A percentile compares a stretch with the other conserved stretches of the same genome.
These are phyloP conservation scores for Avena eriantha DNA, from an alignment of 176 grass and related monocot species.

Conservation along the genomic window DNA sequence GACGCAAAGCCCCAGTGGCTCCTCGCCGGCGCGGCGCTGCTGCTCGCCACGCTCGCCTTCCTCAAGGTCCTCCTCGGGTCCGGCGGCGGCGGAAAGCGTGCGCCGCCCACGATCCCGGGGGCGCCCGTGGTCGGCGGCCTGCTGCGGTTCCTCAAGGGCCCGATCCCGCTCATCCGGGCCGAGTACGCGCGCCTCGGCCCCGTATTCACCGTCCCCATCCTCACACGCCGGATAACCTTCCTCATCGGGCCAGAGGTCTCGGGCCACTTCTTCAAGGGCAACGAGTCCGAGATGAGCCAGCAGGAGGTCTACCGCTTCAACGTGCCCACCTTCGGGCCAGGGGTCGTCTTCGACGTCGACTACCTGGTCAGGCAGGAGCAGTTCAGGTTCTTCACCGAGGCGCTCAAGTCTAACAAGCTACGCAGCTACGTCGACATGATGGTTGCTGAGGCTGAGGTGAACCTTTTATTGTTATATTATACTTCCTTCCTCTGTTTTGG, in stretches of 20 bases:
- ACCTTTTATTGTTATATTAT: neutral
- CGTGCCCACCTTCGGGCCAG: constrained; percentile 81
- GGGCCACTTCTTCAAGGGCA: constrained; percentile 83
- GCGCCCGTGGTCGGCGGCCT: constrained; percentile 71
- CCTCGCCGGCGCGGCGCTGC: constrained; percentile 50
- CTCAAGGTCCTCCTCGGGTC: constrained; percentile 55
- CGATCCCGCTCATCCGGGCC: constrained; percentile 80
- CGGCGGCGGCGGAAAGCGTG: constrained; percentile 36
- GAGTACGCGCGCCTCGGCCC: constrained; percentile 80
- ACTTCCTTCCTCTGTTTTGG: neutral
- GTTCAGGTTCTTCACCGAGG: constrained; percentile 91
- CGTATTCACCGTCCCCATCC: constrained; percentile 77
- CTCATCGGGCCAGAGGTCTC: constrained; percentile 89
- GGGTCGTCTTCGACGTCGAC: constrained; percentile 85
- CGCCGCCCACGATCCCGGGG: constrained; percentile 69
- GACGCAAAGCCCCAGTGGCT: constrained; percentile 47
- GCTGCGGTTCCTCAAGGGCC: constrained; percentile 76
- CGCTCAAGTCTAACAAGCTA: constrained; percentile 73
- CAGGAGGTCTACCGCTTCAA: constrained; percentile 96
- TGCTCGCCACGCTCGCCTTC: constrained; percentile 60
- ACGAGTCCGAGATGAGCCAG: constrained; percentile 89
- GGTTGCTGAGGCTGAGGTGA: constrained; percentile 88
- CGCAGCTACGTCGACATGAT: constrained; percentile 82
- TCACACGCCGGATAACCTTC: constrained; percentile 79
- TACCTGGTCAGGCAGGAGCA: constrained; percentile 89